Evolutionary conservation across 257 asterid species (phyloP), one percentile per base, ranked within the genome.

Genomic region (Rubia yunnanensis): DNA sequence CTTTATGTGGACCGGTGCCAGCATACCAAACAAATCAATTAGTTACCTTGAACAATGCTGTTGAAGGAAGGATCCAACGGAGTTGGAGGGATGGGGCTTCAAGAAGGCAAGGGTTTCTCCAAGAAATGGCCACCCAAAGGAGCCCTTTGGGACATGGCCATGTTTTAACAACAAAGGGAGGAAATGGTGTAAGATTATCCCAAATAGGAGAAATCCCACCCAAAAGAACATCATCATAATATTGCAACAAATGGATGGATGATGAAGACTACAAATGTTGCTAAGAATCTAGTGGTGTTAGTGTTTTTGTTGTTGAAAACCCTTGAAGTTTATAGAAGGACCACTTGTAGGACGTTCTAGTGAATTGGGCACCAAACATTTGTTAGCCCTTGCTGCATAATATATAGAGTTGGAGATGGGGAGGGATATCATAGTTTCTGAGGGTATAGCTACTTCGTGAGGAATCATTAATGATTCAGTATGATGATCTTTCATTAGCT

Each of bases 61-160:
- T 75, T 83, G 85, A 69, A 87, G 78, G 60, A 83, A 87, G 69
- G 77, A 60, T 5, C 95, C 95, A 73, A 70, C 48, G 5, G 92
- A 83, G 76, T 78, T 78, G 24, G 92, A 87, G 72, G 92, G 69
- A 58, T 87, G 95, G 72, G 92, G 92, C 71, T 81, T 83, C 74
- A 87, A 68, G 74, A 85, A 87, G 26, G 85, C 59, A 27, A 87
- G 81, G 66, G 95, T 87, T 76, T 87, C 95, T 2, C 95, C 95
- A 64, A 85, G 77, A 72, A 87, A 59, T 17, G 92, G 95, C 88
- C 88, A 87, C 3, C 95, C 95, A 56, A 87, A 87, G 38, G 80
- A 74, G 10, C 95, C 95, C 66, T 66, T 75, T 0, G 92, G 95
- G 39, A 86, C 31, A 49, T 56, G 39, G n/a, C 70, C 71, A 56